These are phyloP conservation scores for Polysphondylium violaceum DNA, from an alignment of 78 protist species.

Conservation along the genomic window DNA sequence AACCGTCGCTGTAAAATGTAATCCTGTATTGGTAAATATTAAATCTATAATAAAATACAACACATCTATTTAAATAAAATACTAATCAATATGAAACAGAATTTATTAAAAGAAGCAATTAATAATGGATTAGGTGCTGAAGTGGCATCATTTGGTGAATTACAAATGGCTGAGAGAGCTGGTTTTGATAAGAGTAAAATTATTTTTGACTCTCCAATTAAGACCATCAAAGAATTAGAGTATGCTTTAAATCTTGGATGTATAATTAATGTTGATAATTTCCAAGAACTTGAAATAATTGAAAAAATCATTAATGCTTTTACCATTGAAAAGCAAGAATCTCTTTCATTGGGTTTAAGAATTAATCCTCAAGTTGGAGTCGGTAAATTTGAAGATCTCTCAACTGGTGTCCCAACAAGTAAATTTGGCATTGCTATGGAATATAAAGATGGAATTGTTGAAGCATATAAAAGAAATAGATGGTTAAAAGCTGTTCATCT, in stretches of 20 bases:
- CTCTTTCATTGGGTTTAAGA: constrained; percentile 28
- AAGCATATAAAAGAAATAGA: constrained; percentile 1
- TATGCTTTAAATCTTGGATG: constrained; percentile 68
- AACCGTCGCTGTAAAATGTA: constrained; percentile 67
- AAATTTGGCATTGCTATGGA: constrained; percentile 80
- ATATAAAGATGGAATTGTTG: constrained; percentile 15
- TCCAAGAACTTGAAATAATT: constrained; percentile 56
- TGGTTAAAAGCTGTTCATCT: constrained; percentile 44
- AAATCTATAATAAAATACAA: too few relatives aligned
- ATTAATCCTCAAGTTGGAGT: constrained; percentile 72
- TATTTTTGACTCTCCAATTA: constrained; percentile 74
- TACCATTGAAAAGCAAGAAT: neutral
- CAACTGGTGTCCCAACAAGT: constrained; percentile 75
- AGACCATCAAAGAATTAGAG: constrained; percentile 47
- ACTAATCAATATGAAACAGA: too few relatives aligned
- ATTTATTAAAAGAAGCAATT: constrained; percentile 61
- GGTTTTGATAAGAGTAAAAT: constrained; percentile 45
- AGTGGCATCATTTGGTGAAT: constrained; percentile 75
- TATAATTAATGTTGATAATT: constrained; percentile 57
- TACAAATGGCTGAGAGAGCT: constrained; percentile 51
- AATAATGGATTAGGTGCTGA: constrained; percentile 65
- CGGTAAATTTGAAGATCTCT: constrained; percentile 45
- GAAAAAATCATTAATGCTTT: constrained; percentile 10
- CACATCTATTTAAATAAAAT: too few relatives aligned
- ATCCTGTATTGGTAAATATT: constrained; percentile 60